phyloP scores from a whole-genome alignment of 73 alveolate genomes.

The Paramecium tetraurelia region DNA sequence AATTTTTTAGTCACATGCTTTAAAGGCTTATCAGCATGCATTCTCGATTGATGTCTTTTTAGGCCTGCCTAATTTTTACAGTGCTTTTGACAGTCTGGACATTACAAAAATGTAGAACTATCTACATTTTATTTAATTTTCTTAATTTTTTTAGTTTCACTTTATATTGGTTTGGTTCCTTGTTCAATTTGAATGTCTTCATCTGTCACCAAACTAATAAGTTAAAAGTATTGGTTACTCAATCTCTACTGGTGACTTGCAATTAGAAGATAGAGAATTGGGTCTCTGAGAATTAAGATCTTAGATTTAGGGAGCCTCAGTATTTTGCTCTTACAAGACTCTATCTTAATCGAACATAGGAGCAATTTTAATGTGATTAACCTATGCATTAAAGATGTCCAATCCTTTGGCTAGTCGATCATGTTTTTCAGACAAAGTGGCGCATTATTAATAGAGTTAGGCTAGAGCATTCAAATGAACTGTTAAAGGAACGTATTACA shows the following conservation, averaged over 20 bases:
- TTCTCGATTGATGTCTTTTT: not conserved
- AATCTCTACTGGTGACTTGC: not conserved
- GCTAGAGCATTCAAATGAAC: not conserved
- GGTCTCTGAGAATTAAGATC: not conserved
- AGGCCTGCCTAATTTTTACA: not conserved
- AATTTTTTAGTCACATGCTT: not conserved
- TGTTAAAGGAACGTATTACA: not conserved
- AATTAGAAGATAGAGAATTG: not conserved
- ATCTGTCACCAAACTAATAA: not conserved
- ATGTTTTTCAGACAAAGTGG: not conserved
- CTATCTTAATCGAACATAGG: not conserved
- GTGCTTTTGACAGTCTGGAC: not conserved
- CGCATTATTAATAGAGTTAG: not conserved
- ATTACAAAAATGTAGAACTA: not conserved
- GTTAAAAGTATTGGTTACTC: not conserved
- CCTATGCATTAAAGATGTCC: not conserved
- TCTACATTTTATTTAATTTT: not conserved
- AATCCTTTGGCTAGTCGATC: not conserved
- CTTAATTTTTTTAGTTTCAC: not conserved
- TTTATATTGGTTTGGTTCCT: not conserved
- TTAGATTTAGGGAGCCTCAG: not conserved
- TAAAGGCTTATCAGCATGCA: not conserved
- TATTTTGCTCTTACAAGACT: not conserved
- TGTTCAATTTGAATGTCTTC: not conserved
- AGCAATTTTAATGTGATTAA: not conserved